Base-by-base conservation (phyloP, 352 stramenopile species). In the Pythium volutum region DNA sequence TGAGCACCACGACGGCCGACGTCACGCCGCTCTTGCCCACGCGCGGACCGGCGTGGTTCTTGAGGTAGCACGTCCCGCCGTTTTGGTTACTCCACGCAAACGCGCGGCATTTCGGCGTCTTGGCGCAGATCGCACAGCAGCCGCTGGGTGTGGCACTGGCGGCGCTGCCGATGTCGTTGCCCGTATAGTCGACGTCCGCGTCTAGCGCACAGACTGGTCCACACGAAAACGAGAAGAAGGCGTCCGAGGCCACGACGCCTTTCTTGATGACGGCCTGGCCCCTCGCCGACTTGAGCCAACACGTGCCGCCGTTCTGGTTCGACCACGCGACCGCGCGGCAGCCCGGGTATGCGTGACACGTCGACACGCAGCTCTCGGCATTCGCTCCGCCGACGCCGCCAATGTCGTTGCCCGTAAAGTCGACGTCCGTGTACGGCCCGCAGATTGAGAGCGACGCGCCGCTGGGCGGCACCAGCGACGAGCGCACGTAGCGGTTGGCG, bases 21-120 rank as follows among this genome's bases (percentile, higher is more conserved):
- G 53, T 39, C 7, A 63, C 54, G 10, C 61, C 61, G 22, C 11
- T 39, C n/a, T 59, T 68, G 18, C n/a, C 38, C 16, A 60, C 55
- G 12, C 18, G 31, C 16, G 47, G 14, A 11, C 54, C 62, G 5
- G 51, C 47, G 16, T 47, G 29, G 29, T 64, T 76, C 62, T 90
- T 88, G 27, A 88, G 64, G 62, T 67, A 87, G 43, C 79, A 87
- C 11, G 74, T 87, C 2, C 79, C 79, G 12, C 71, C 65, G 43
- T 76, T 83, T 58, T 71, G 67, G 53, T 73, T 75, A 15, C 46
- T 83, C 79, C 79, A 89, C 0, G 76, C 51, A 38, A 59, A 70
- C 20, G 55, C 62, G n/a, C 52, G 47, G 42, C 65, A 69, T 0
- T 36, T 54, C 14, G 25, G 23, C 0, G 52, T 71, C 4, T 66